Base-by-base conservation (phyloP, 371 early-diverging fungal genomes). In the Dichotomocladium elegans region DNA sequence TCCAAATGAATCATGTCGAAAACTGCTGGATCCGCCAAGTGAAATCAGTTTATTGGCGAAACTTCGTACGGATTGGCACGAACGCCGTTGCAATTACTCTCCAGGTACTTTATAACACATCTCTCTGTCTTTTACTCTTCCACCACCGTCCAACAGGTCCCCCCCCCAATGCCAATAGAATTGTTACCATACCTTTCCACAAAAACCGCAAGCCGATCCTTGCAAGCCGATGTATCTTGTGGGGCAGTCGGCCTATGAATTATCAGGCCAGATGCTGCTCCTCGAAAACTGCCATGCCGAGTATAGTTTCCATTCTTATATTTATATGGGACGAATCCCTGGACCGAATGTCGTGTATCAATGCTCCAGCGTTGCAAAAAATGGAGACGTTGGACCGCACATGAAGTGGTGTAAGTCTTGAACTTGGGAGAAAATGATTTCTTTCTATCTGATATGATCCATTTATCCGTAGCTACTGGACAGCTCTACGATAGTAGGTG, bases 271-370 rank as follows among this genome's bases (percentile, higher is more conserved):
- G 37, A 22, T 72, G 35, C 55, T 66, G 6, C 57, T 79, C 25
- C 58, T 79, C 41, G 63, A 63, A 10, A 61, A 62, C 34, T 64
- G 72, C 27, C 70, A 72, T 48, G 69, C 63, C 5, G 73, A 74
- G 26, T 67, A 70, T 9, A 71, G 70, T 12, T 72, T 72, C 60
- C 79, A 79, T 40, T 63, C 71, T 14, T 74, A 68, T 53, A 64
- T 70, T 30, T 66, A 69, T 51, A 79, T 72, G 41, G 71, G 53
- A 2, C 61, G 73, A 19, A 58, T 74, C 22, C 62, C 66, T 42
- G 79, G 79, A 0, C 79, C 79, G 4, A 79, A 71, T 46, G 79
- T 74, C n/a, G 56, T 79, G 14, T 69, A 69, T 34, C 66, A 63
- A 21, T 46, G 59, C 24, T 40, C 31, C n/a, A 43, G 59, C 14